Percentiles rank a stretch among this genome's conserved stretches.
Conservation (phyloP, 2,329 filamentous ascomycete species). For the Eutypella sp. region DNA sequence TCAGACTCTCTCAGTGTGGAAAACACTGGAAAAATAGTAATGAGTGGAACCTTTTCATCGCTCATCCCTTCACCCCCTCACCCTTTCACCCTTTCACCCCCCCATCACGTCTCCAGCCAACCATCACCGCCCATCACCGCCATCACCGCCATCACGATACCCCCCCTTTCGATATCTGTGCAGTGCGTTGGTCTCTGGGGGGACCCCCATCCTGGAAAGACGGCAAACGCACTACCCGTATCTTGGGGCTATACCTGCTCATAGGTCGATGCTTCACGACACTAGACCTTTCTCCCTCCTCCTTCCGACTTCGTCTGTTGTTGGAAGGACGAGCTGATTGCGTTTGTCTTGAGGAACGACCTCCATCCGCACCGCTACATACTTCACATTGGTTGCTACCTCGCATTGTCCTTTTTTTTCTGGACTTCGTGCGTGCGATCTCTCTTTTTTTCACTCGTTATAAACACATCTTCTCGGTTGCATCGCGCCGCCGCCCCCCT, state of each 20-base stretch:
- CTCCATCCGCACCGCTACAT: too few species aligned
- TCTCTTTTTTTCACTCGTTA: too few species aligned
- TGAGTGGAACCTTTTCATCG: not conserved
- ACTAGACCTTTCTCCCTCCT: too few species aligned
- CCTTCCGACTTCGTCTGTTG: not conserved
- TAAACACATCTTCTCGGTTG: slow-evolving; percentile 8
- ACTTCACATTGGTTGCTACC: too few species aligned
- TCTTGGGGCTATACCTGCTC: too few species aligned
- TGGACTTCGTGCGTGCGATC: too few species aligned
- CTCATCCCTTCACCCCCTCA: not conserved
- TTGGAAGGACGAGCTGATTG: too few species aligned
- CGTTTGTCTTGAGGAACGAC: too few species aligned
- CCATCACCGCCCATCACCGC: not conserved
- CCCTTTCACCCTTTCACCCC: not conserved
- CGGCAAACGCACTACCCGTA: not conserved
- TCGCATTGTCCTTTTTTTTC: not conserved
- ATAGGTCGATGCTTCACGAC: too few species aligned
- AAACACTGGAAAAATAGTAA: too few species aligned
- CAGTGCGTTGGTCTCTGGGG: not conserved
- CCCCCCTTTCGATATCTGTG: not conserved
- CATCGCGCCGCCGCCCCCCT: not conserved
- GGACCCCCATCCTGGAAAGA: not conserved
- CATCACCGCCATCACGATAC: too few species aligned
- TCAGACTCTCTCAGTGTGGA: too few species aligned
- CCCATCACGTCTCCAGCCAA: not conserved